Conservation (phyloP, 768 basidiomycete genomes). For the Mycena sanguinolenta region DNA sequence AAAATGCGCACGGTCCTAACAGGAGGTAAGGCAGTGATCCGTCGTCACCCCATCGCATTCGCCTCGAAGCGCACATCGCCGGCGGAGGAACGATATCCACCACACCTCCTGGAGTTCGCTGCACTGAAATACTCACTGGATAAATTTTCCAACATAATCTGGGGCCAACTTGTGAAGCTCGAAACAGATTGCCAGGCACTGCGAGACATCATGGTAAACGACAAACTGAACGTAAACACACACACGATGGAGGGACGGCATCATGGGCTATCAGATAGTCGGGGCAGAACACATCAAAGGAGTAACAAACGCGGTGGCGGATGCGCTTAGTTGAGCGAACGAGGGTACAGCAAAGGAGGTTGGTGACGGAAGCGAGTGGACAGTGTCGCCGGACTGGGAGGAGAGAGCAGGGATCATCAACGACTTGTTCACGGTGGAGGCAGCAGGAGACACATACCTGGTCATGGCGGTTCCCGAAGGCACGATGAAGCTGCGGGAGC, state of each 20-base stretch:
- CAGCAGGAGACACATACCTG: neutral
- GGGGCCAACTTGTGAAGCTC: neutral
- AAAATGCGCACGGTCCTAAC: neutral
- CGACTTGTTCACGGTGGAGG: conserved; percentile 18
- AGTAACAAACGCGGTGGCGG: conserved; percentile 35
- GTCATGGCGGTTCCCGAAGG: conserved; percentile 16
- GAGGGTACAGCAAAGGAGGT: conserved; percentile 1
- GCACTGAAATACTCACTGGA: neutral
- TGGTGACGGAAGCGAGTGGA: conserved; percentile 33
- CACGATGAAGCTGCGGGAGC: conserved; percentile 1
- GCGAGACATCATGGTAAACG: conserved; percentile 39
- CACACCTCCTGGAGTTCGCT: conserved; percentile 44
- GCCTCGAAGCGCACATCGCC: neutral
- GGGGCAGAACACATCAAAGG: conserved; percentile 41
- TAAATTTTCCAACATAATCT: neutral
- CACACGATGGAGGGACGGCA: conserved; percentile 43
- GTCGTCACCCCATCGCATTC: neutral
- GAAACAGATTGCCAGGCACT: conserved; percentile 33
- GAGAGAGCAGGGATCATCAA: conserved; percentile 27
- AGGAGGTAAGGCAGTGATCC: neutral
- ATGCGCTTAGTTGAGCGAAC: conserved; percentile 38
- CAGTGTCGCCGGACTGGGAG: conserved; percentile 45
- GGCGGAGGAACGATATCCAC: conserved; percentile 27
- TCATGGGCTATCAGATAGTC: conserved; percentile 38
- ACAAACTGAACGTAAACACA: conserved; percentile 38